These are phyloP conservation scores for Pichia exigua DNA, from an alignment of 805 yeast genomes.

Conservation along the genomic window DNA sequence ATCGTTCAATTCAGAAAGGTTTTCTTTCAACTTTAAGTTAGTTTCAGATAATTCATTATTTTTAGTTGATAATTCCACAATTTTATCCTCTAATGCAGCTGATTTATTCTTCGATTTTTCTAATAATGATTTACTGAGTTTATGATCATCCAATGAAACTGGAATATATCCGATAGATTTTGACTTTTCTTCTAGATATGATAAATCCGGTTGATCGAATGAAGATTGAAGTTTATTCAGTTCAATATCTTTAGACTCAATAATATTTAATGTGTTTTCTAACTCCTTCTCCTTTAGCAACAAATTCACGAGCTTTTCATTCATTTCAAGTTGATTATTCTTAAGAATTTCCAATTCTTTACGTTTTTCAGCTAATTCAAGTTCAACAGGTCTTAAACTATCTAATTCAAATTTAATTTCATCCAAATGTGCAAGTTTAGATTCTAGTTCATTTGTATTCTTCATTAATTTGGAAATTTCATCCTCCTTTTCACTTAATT, in stretches of 20 bases:
- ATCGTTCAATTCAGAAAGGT: not conserved
- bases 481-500: constrained; percentile 1
- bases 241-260: constrained; percentile 2
- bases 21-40: not conserved
- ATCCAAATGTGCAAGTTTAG: constrained; percentile 3
- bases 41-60: constrained; percentile 3
- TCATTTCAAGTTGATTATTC: not conserved
- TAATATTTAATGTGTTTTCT: not conserved
- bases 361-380: constrained; percentile 6
- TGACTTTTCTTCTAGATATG: constrained; percentile 18
- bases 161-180: constrained; percentile 12
- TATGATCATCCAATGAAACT: constrained; percentile 11
- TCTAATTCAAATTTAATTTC: constrained; percentile 2
- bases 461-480: constrained; percentile 1
- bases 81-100: not conserved
- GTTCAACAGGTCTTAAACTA: constrained; percentile 1
- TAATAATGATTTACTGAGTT: not conserved
- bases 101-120: not conserved
- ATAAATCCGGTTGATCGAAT: constrained; percentile 15
- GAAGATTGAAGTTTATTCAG: not conserved
- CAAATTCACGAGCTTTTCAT: not conserved
- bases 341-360: constrained; percentile 4
- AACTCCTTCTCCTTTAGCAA: constrained; percentile 1
- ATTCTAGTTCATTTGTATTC: not conserved
- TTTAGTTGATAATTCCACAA: not conserved